phyloP scores from a whole-genome alignment of 768 basidiomycete species.

The Boletus subparvulus region DNA sequence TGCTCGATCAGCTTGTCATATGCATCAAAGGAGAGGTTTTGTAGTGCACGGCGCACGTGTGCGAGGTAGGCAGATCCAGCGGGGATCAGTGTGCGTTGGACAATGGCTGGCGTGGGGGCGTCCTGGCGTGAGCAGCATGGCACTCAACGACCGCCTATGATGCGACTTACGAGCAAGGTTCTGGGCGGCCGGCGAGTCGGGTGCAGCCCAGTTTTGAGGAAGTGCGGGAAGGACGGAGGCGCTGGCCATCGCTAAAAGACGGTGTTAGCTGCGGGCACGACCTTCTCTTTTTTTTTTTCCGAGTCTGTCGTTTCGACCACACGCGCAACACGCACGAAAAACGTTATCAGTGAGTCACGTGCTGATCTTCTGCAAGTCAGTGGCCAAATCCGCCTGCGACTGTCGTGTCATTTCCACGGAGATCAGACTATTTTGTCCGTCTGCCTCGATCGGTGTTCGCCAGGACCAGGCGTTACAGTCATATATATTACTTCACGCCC shows the following conservation, averaged over 20 bases:
- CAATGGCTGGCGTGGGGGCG: constrained; percentile 22
- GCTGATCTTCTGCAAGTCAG: not conserved
- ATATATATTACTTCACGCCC: too few relatives aligned
- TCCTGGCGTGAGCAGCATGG: constrained; percentile 6
- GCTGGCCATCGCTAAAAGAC: constrained; percentile 20
- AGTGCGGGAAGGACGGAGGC: constrained; percentile 29
- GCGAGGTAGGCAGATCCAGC: constrained; percentile 87
- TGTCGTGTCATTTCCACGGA: constrained; percentile 14
- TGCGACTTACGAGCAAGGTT: constrained; percentile 29
- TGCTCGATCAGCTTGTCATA: constrained; percentile 69
- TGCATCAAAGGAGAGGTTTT: constrained; percentile 79
- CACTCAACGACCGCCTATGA: not conserved
- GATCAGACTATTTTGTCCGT: not conserved
- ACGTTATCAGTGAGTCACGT: constrained; percentile 17
- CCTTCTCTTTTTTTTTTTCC: not conserved
- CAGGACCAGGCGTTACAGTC: not conserved
- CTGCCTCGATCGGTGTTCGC: not conserved
- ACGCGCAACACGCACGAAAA: constrained; percentile 1
- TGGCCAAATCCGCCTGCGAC: not conserved
- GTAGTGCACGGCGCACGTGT: constrained; percentile 71
- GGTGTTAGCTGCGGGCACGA: too few relatives aligned
- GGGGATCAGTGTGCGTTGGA: constrained; percentile 63
- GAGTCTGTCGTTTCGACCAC: not conserved
- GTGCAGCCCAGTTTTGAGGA: constrained; percentile 21
- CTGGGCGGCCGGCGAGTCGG: constrained; percentile 13